Evolutionary conservation across 192 early-diverging fungal species (phyloP), one percentile per base, ranked within the genome.

Genomic region (Nowakowskiella sp.): DNA sequence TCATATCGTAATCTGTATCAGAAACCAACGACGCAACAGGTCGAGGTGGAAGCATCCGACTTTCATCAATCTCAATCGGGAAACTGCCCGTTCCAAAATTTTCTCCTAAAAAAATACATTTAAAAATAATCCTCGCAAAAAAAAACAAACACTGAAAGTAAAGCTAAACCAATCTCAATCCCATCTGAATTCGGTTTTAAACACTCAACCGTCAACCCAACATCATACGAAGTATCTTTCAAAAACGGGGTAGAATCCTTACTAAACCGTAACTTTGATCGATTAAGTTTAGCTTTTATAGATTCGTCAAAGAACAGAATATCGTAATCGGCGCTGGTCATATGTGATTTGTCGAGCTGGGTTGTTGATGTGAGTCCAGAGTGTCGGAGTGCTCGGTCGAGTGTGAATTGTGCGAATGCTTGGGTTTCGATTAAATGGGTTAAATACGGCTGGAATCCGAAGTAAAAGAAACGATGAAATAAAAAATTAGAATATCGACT

Each of bases 221-320:
- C 63, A 31, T 66, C 58, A 47, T 75, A 73, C 4, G 67, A 50
- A 10, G 47, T 49, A 26, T 78, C 76, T 25, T 66, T 69, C 45
- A 78, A 47, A 42, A 78, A 78, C 28, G 76, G 76, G 16, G 76
- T 78, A 25, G 68, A 50, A 32, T 88, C 88, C 49, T 90, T 90
- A 1, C 70, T 68, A 29, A 90, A 61, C 19, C 79, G 76, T 34
- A 90, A 66, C 39, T 82, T 82, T 9, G 83, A 85, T 43, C 88
- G 64, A 51, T 89, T 90, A 34, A 86, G 65, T 63, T 90, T 90
- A 6, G 77, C 74, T 51, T 86, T 89, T 56, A 90, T 86, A 27
- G 72, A 68, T 50, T 90, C 88, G 59, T 90, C 88, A 70, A 90
- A 90, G 57, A 86, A 81, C 4, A 85, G 64, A 6, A 86, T 78